Evolutionary conservation across 1,284 basidiomycete species (phyloP).

Genomic region (Ceratobasidium sp.): DNA sequence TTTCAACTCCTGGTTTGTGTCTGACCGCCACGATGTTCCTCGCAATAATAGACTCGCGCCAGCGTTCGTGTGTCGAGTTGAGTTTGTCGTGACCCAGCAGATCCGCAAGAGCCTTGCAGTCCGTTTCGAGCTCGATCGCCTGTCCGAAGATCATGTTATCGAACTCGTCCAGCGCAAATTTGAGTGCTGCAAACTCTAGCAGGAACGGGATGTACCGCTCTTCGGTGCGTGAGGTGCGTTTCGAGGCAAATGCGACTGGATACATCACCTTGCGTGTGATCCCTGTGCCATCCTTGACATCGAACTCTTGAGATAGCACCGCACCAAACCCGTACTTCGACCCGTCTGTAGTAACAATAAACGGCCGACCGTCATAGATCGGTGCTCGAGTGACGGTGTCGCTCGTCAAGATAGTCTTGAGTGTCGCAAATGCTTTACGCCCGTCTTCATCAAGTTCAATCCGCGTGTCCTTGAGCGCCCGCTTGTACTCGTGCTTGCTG

Average conservation of each 20-base stretch:
- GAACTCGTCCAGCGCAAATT: slow-evolving; percentile 45
- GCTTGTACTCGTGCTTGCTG: slow-evolving; percentile 33
- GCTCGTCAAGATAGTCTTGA: slow-evolving; percentile 48
- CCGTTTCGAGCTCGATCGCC: slow-evolving; percentile 43
- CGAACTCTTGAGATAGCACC: slow-evolving; percentile 41
- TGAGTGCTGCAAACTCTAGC: slow-evolving; percentile 30
- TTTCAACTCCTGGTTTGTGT: slow-evolving; percentile 39
- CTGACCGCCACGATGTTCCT: slow-evolving; percentile 38
- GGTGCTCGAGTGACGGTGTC: slow-evolving; percentile 49
- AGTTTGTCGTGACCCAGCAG: slow-evolving; percentile 39
- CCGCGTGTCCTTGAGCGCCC: slow-evolving; percentile 10
- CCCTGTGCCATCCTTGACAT: background rate
- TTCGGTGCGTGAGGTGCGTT: too few species aligned
- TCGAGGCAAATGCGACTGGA: slow-evolving; percentile 41
- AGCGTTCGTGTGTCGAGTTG: slow-evolving; percentile 30
- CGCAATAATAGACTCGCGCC: slow-evolving; percentile 39
- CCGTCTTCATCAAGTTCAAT: slow-evolving; percentile 48
- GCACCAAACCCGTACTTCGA: slow-evolving; percentile 51
- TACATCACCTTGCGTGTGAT: slow-evolving; percentile 10
- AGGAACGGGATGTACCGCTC: too few species aligned
- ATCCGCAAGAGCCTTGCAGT: slow-evolving; percentile 45
- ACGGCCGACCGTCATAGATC: slow-evolving; percentile 48
- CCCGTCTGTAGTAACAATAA: slow-evolving; percentile 52
- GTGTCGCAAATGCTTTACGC: slow-evolving; percentile 47
- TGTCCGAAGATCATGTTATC: slow-evolving; percentile 40